Evolutionary conservation across 768 basidiomycete genomes (phyloP).

Genomic region (Rhizopogon roseolus): DNA sequence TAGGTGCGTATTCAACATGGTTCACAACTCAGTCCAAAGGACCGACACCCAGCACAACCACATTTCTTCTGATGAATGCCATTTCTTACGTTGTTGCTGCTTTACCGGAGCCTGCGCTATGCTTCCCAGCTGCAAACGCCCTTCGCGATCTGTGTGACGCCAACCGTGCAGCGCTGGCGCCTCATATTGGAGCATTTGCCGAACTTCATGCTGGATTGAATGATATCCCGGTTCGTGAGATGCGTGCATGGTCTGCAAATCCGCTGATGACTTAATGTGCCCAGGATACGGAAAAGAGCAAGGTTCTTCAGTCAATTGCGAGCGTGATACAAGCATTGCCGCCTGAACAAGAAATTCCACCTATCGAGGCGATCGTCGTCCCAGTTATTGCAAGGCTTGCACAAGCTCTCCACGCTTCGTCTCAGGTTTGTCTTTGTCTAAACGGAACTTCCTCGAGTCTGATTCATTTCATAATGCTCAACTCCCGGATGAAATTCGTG

Average conservation of each 20-base stretch:
- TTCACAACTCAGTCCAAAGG: constrained; percentile 50
- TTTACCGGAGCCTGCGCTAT: constrained; percentile 59
- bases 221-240: constrained; percentile 59
- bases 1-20: constrained; percentile 78
- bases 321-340: constrained; percentile 92
- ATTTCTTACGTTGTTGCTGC: constrained; percentile 69
- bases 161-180: constrained; percentile 78
- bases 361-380: constrained; percentile 71
- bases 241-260: background rate
- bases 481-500: constrained; percentile 71
- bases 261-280: background rate
- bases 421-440: constrained; percentile 36
- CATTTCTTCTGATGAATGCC: constrained; percentile 56
- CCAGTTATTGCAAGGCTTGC: constrained; percentile 70
- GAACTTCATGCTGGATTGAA: constrained; percentile 75
- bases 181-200: constrained; percentile 81
- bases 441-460: background rate
- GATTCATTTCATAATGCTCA: constrained; percentile 18
- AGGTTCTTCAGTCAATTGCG: constrained; percentile 87
- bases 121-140: constrained; percentile 72
- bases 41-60: constrained; percentile 20
- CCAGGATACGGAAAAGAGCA: constrained; percentile 81
- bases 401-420: constrained; percentile 53
- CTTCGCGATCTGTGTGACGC: constrained; percentile 87
- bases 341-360: constrained; percentile 69